Percentiles rank a stretch among this genome's conserved stretches.
Evolutionary conservation across 2,329 filamentous ascomycete species (phyloP).

Genomic region (Ophiostoma ulmi): DNA sequence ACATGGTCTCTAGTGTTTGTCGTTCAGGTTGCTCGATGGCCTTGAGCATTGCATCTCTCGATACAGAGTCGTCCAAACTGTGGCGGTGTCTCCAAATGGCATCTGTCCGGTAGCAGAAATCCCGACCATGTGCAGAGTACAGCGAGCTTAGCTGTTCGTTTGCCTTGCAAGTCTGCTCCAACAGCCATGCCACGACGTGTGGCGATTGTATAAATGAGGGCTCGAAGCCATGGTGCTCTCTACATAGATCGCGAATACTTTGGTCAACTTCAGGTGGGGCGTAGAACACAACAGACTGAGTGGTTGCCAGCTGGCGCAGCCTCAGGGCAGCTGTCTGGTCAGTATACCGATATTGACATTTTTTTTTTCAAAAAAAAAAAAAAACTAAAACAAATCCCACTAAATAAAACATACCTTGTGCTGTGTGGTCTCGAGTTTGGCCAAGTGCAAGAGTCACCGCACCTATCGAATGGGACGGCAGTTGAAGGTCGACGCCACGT

Average conservation of each 20-base stretch:
- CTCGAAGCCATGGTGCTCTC: conserved; percentile 28
- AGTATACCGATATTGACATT: neutral
- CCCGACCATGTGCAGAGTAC: conserved; percentile 54
- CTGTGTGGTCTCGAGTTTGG: conserved; percentile 56
- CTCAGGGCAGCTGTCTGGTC: conserved; percentile 55
- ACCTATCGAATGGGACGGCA: conserved; percentile 44
- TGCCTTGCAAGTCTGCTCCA: conserved; percentile 57
- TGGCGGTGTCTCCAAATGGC: conserved; percentile 41
- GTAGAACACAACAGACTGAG: conserved; percentile 53
- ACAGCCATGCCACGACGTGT: conserved; percentile 50
- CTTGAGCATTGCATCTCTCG: conserved; percentile 40
- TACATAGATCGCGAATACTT: conserved; percentile 49
- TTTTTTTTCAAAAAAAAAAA: conserved; percentile 19
- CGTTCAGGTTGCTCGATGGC: conserved; percentile 49
- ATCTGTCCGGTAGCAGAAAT: conserved; percentile 55
- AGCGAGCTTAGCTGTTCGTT: conserved; percentile 57
- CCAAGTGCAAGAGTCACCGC: conserved; percentile 53
- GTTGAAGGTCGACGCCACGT: conserved; percentile 54
- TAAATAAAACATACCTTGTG: conserved; percentile 47
- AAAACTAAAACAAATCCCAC: conserved; percentile 2
- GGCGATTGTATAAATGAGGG: conserved; percentile 37
- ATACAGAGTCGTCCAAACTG: conserved; percentile 35
- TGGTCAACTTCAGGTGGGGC: conserved; percentile 57
- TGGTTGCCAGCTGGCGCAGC: conserved; percentile 51
- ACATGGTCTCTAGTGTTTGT: conserved; percentile 54